Evolutionary conservation across 2,329 filamentous ascomycete genomes (phyloP).

Genomic region (Alternaria sp.): DNA sequence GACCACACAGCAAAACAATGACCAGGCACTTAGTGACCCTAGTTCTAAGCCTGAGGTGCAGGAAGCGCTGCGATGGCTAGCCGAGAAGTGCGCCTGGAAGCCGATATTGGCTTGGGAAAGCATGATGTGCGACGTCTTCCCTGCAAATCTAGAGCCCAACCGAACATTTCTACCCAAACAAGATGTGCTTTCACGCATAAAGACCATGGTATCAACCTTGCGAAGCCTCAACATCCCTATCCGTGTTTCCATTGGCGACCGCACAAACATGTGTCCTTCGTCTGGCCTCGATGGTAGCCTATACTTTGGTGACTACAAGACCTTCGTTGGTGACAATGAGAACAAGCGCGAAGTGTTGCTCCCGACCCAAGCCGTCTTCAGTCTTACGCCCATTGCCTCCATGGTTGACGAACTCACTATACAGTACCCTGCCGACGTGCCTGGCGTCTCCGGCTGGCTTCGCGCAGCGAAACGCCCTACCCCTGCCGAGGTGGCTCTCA

Average conservation of each 20-base stretch:
- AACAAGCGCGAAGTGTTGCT: conserved; percentile 38
- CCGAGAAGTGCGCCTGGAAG: conserved; percentile 44
- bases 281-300: conserved; percentile 45
- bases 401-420: conserved; percentile 50
- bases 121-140: conserved; percentile 51
- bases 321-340: conserved; percentile 37
- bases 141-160: conserved; percentile 43
- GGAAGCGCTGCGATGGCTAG: conserved; percentile 44
- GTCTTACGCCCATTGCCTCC: conserved; percentile 41
- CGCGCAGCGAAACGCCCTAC: conserved; percentile 32
- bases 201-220: conserved; percentile 41
- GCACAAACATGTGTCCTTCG: conserved; percentile 33
- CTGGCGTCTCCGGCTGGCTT: conserved; percentile 41
- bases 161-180: conserved; percentile 42
- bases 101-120: conserved; percentile 46
- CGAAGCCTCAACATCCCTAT: conserved; percentile 44
- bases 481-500: conserved; percentile 37
- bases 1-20: conserved; percentile 20
- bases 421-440: conserved; percentile 45
- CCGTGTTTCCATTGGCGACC: conserved; percentile 47
- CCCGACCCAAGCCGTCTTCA: conserved; percentile 46
- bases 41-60: conserved; percentile 44
- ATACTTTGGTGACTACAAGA: conserved; percentile 49
- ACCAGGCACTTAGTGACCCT: conserved; percentile 32
- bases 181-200: conserved; percentile 43